Percentiles rank a stretch among this genome's conserved stretches.
Evolutionary conservation across 2,329 filamentous ascomycete species (phyloP).

Genomic region (Ophiocordyceps camponoti-leonardi): DNA sequence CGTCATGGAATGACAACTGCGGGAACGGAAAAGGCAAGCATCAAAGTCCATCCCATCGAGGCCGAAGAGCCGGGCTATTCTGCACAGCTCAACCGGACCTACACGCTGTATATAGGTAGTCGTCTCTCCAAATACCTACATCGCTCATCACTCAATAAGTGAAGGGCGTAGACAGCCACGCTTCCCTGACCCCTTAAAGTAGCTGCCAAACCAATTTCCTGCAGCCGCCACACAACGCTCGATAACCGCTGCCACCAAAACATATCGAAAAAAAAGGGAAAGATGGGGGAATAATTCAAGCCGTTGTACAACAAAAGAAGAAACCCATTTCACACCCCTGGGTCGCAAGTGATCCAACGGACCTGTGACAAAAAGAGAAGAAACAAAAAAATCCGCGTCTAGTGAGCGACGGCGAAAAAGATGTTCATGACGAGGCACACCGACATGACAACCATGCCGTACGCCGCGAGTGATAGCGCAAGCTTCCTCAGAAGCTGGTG

Average conservation of each 20-base stretch:
- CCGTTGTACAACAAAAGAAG: not conserved
- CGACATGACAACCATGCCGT: conserved; percentile 77
- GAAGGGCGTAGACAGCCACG: not conserved
- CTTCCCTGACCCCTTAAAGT: not conserved
- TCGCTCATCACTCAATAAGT: not conserved
- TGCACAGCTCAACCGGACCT: not conserved
- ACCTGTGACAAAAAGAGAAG: not conserved
- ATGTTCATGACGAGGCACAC: conserved; percentile 76
- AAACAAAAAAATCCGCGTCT: conserved; percentile 5
- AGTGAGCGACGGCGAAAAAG: conserved; percentile 55
- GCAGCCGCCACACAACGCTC: not conserved
- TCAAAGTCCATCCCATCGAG: not conserved
- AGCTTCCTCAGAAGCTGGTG: conserved; percentile 50
- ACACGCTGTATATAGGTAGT: not conserved
- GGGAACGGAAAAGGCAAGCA: not conserved
- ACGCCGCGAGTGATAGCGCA: conserved; percentile 60
- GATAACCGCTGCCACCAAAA: not conserved
- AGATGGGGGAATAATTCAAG: not conserved
- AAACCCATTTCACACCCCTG: not conserved
- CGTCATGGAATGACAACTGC: not conserved
- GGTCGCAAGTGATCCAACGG: too few relatives aligned
- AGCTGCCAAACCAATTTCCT: not conserved
- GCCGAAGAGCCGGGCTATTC: not conserved
- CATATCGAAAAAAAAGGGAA: not conserved
- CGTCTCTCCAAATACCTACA: not conserved